phyloP scores from a whole-genome alignment of 345 rosid genomes.

The Ricinus communis region DNA sequence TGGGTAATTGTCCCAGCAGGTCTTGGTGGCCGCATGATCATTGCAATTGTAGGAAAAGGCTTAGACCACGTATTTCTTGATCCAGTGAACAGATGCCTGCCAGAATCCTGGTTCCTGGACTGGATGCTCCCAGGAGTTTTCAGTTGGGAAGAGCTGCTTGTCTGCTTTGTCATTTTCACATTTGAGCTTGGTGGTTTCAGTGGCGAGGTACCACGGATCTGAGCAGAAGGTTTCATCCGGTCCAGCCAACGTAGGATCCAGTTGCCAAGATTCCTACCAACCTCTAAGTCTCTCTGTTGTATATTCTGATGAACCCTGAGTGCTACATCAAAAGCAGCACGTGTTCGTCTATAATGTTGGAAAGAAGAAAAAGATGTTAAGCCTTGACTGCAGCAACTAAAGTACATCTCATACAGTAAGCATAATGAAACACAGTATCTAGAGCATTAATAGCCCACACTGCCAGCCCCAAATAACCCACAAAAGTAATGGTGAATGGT shows the following conservation, averaged over 20 bases:
- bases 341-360: slow-evolving; percentile 53
- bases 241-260: slow-evolving; percentile 86
- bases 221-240: slow-evolving; percentile 86
- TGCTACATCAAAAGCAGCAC: slow-evolving; percentile 59
- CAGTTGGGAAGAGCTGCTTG: slow-evolving; percentile 31
- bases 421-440: not conserved
- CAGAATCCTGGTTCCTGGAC: slow-evolving; percentile 46
- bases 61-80: slow-evolving; percentile 43
- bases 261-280: slow-evolving; percentile 85
- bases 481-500: too few relatives aligned
- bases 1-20: slow-evolving; percentile 53
- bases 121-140: slow-evolving; percentile 41
- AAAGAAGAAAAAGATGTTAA: not conserved
- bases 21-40: slow-evolving; percentile 60
- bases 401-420: not conserved
- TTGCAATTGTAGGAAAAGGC: slow-evolving; percentile 56
- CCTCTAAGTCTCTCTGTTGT: slow-evolving; percentile 82
- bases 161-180: slow-evolving; percentile 43
- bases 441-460: not conserved
- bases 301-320: slow-evolving; percentile 63
- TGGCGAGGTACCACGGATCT: slow-evolving; percentile 49
- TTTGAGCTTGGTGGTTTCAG: slow-evolving; percentile 32
- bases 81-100: slow-evolving; percentile 55
- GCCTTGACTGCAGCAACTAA: not conserved
- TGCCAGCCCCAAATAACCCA: too few relatives aligned